Evolutionary conservation across 2,329 filamentous ascomycete species (phyloP).

Genomic region (Penicillium concentricum): DNA sequence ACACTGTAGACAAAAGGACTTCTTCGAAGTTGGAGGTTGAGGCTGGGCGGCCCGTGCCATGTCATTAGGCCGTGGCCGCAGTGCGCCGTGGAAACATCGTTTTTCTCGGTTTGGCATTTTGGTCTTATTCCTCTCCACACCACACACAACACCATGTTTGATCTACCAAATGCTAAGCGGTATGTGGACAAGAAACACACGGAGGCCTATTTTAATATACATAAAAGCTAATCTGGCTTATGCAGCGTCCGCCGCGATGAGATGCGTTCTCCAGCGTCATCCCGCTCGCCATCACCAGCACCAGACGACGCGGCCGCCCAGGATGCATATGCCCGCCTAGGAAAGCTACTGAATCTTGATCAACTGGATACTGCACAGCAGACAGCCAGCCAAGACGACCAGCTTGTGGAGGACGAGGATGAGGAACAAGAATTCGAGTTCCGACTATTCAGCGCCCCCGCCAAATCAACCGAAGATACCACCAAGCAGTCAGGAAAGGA

Average conservation of each 20-base stretch:
- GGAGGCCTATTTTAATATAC: neutral
- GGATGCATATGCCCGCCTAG: slow-evolving; percentile 34
- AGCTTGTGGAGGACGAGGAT: slow-evolving; percentile 23
- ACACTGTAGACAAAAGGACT: slow-evolving; percentile 4
- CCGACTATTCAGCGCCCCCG: slow-evolving; percentile 39
- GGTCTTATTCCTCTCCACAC: neutral
- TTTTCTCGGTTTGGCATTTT: slow-evolving; percentile 8
- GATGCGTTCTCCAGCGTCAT: slow-evolving; percentile 31
- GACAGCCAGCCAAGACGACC: slow-evolving; percentile 1
- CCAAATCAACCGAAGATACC: slow-evolving; percentile 15
- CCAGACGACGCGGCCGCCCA: slow-evolving; percentile 25
- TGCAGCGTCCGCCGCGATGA: slow-evolving; percentile 39
- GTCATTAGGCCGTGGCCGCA: slow-evolving; percentile 25
- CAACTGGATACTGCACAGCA: slow-evolving; percentile 15
- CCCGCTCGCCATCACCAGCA: slow-evolving; percentile 33
- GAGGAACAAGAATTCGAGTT: slow-evolving; percentile 48
- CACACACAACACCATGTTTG: slow-evolving; percentile 32
- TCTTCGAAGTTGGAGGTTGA: slow-evolving; percentile 6
- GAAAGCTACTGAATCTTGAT: slow-evolving; percentile 36
- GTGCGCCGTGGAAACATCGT: slow-evolving; percentile 10
- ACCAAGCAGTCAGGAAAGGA: neutral
- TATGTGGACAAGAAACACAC: slow-evolving; percentile 12
- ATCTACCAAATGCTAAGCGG: slow-evolving; percentile 39
- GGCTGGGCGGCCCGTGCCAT: slow-evolving; percentile 25
- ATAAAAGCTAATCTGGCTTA: neutral